Percentiles rank a stretch among this genome's conserved stretches.
phyloP scores from a whole-genome alignment of 2,329 filamentous ascomycete species.

The Phaeosphaeria sp. region DNA sequence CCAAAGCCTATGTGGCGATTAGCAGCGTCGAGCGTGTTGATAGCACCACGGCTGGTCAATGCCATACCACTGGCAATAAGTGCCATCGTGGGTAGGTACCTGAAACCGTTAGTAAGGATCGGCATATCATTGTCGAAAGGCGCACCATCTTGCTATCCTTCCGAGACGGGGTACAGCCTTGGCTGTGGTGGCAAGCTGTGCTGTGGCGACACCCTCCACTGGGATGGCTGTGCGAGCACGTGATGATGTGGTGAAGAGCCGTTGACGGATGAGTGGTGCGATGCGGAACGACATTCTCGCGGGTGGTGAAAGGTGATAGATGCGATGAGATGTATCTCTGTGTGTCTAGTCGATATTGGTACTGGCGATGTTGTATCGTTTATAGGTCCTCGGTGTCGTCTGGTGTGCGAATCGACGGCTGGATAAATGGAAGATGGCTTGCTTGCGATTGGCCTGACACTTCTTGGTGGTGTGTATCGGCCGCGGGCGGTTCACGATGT shows the following conservation, averaged over 20 bases:
- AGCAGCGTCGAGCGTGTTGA: conserved; percentile 36
- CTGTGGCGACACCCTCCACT: conserved; percentile 29
- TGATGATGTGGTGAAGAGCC: conserved; percentile 40
- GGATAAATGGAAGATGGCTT: conserved; percentile 4
- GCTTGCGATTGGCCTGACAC: conserved; percentile 16
- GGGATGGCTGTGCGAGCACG: conserved; percentile 32
- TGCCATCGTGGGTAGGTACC: conserved; percentile 46
- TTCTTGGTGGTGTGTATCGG: conserved; percentile 17
- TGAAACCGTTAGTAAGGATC: conserved; percentile 12
- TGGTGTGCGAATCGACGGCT: conserved; percentile 1
- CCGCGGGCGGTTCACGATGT: conserved; percentile 20
- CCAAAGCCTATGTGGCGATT: conserved; percentile 44
- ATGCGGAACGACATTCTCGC: conserved; percentile 40
- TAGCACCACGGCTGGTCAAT: conserved; percentile 28
- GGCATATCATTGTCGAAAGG: neutral
- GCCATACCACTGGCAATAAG: conserved; percentile 40
- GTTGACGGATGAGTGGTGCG: conserved; percentile 29
- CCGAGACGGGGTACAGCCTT: conserved; percentile 40
- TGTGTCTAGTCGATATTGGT: neutral
- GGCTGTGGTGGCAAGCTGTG: conserved; percentile 30
- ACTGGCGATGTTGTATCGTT: conserved; percentile 5
- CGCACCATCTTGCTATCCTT: conserved; percentile 42
- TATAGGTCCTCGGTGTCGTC: conserved; percentile 4
- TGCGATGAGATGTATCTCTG: conserved; percentile 1
- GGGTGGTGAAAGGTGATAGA: conserved; percentile 2